Evolutionary conservation across 2,329 filamentous ascomycete genomes (phyloP).

Genomic region (Pseudogymnoascus sp.): DNA sequence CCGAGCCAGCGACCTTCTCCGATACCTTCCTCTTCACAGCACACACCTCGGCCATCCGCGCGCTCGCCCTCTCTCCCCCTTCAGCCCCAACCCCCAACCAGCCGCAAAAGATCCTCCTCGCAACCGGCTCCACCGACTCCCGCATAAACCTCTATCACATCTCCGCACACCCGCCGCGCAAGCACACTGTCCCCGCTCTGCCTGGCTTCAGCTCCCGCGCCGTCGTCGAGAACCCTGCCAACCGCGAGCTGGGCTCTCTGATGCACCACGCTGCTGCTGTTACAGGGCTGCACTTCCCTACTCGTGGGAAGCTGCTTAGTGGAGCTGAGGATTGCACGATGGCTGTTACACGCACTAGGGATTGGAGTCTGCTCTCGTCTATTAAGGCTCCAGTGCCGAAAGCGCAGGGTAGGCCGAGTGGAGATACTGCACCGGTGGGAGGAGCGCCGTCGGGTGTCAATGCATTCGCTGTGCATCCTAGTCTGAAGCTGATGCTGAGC

Average conservation of each 20-base stretch:
- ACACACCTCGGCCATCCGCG: conserved; percentile 82
- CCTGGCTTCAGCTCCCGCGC: conserved; percentile 63
- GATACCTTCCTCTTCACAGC: conserved; percentile 96
- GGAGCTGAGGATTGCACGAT: conserved; percentile 86
- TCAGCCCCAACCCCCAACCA: conserved; percentile 54
- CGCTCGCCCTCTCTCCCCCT: conserved; percentile 74
- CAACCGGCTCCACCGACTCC: conserved; percentile 87
- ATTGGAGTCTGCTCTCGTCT: conserved; percentile 79
- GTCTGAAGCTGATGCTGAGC: conserved; percentile 92
- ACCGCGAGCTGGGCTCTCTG: conserved; percentile 79
- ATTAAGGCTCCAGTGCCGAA: conserved; percentile 88
- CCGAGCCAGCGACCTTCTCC: conserved; percentile 54
- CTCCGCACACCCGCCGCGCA: conserved; percentile 59
- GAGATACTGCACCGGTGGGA: conserved; percentile 78
- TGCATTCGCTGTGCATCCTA: conserved; percentile 90
- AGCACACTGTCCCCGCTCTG: conserved; percentile 49
- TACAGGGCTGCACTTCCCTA: conserved; percentile 73
- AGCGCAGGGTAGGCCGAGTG: conserved; percentile 69
- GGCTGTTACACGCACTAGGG: conserved; percentile 75
- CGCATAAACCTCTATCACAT: conserved; percentile 91
- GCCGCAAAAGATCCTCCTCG: conserved; percentile 77
- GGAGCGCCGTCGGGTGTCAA: conserved; percentile 83
- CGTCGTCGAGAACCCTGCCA: conserved; percentile 75
- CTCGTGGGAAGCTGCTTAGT: conserved; percentile 79
- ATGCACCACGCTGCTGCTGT: conserved; percentile 80